Conservation (phyloP, 2,329 filamentous ascomycete species). For the Sarocladium strictum region DNA sequence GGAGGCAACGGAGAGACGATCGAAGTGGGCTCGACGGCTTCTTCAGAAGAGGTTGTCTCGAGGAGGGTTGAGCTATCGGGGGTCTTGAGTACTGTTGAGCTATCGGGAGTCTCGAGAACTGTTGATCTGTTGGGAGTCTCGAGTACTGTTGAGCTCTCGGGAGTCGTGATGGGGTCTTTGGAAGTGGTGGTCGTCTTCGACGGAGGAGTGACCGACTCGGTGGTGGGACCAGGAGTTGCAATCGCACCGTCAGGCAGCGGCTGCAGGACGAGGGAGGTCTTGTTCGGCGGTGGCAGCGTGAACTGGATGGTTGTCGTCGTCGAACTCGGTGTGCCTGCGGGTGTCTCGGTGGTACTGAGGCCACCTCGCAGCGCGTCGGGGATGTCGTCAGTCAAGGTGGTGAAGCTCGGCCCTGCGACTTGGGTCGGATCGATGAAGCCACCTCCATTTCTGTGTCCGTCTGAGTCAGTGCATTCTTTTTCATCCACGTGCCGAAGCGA, state of each 20-base stretch:
- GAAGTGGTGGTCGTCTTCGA: neutral
- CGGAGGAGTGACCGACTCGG: neutral
- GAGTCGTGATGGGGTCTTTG: neutral
- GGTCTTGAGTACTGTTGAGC: constrained; percentile 1
- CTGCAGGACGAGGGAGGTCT: neutral
- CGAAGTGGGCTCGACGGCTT: neutral
- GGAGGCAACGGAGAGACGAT: neutral
- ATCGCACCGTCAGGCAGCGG: neutral
- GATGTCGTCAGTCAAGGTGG: neutral
- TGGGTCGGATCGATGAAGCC: neutral
- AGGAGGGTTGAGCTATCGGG: neutral
- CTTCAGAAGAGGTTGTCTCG: neutral
- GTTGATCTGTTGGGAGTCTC: neutral
- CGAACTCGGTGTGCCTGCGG: neutral
- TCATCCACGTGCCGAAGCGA: neutral
- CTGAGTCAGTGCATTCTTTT: neutral
- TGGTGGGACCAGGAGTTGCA: neutral
- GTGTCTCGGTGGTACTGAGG: neutral
- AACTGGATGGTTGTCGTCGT: neutral
- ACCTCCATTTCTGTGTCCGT: neutral
- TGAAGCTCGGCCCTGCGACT: neutral
- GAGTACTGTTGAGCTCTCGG: neutral
- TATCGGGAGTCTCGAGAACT: constrained; percentile 1
- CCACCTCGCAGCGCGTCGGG: neutral
- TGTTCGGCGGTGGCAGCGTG: neutral